Evolutionary conservation across 208 protist genomes (phyloP), one percentile per base, ranked within the genome.

Genomic region (Herpetomonas samuelpessoai): DNA sequence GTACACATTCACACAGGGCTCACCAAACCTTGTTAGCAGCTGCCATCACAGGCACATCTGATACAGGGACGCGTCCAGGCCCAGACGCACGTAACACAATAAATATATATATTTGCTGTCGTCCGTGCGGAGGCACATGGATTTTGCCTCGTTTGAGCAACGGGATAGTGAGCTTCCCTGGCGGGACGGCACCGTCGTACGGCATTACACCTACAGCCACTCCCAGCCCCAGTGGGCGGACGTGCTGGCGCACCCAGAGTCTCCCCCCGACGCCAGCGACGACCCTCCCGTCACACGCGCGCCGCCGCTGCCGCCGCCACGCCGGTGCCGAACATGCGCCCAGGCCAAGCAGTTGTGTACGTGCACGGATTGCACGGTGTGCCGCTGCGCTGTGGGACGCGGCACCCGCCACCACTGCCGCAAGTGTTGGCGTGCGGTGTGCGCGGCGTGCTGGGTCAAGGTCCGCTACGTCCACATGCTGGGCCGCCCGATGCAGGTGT

Each of bases 381-480:
- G 86, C 62, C 44, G 41, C 19, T 0, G 45, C 27, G 18, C 45
- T 44, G 67, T 81, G 21, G 54, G 68, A 2, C 52, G 55, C 12
- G 69, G 57, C 4, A 73, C 64, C 48, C 79, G 81, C 4, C 81
- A 89, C 64, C 86, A 91, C 70, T 93, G 86, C 74, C 81, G 81
- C 44, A 71, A 76, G 51, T 93, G 86, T 57, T 84, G 81, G 78
- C 64, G 54, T 19, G 64, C 81, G 12, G 73, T 86, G 22, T 93
- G 86, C 68, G 26, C 26, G 9, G 14, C 38, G n/a, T 93, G 86
- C 74, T 79, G 68, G 68, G 65, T 54, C 16, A 49, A 72, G 51
- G 24, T 54, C 39, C 81, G 79, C 27, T 65, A 87, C 60, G 72
- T 91, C 25, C 68, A 86, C 63, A 66, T 83, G 59, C 68, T 81